phyloP scores from a whole-genome alignment of 331 rosid species.

The Arachis monticola region DNA sequence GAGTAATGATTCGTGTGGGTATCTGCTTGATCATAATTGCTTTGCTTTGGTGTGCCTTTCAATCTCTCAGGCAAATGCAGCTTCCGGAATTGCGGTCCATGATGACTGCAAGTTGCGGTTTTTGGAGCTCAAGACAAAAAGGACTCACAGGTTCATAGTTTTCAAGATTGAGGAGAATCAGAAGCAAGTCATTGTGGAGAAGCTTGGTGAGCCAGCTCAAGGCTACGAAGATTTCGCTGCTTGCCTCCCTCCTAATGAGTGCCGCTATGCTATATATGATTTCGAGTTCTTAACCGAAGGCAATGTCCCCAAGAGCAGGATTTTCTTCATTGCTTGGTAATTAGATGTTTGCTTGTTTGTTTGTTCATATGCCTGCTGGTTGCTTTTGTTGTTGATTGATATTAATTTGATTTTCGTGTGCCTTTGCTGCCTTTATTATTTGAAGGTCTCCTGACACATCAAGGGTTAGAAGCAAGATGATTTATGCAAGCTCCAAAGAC shows the following conservation, averaged over 20 bases:
- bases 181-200: conserved; percentile 42
- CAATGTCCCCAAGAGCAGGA: conserved; percentile 45
- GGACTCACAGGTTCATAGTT: conserved; percentile 43
- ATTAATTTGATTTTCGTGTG: not conserved
- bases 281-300: conserved; percentile 39
- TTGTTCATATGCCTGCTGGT: conserved; percentile 4
- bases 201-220: conserved; percentile 39
- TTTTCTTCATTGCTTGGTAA: conserved; percentile 43
- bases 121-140: conserved; percentile 41
- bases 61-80: conserved; percentile 40
- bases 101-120: conserved; percentile 43
- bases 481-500: conserved; percentile 54
- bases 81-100: conserved; percentile 42
- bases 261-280: conserved; percentile 42
- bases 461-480: conserved; percentile 53
- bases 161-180: conserved; percentile 38
- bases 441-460: conserved; percentile 49
- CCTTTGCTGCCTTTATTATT: not conserved
- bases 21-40: conserved; percentile 6
- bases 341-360: not conserved
- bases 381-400: not conserved
- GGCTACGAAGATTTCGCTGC: conserved; percentile 40
- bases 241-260: conserved; percentile 36
- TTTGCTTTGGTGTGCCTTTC: not conserved
- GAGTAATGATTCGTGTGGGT: too few relatives aligned